phyloP scores from a whole-genome alignment of 257 asterid species.

The Scutellaria galericulata region DNA sequence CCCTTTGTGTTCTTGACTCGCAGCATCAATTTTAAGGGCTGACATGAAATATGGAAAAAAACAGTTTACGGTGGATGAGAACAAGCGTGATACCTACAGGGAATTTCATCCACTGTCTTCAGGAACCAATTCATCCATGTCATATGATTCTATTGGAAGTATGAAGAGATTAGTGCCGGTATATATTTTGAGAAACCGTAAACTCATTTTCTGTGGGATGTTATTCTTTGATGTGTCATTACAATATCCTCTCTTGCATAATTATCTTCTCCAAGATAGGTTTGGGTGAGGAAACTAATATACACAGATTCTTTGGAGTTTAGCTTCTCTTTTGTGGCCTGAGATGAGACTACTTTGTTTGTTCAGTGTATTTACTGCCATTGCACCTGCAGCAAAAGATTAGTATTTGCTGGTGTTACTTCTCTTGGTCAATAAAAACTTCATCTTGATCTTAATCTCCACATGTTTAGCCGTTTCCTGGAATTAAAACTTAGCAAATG shows the following conservation, averaged over 20 bases:
- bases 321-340: neutral
- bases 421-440: neutral
- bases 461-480: neutral
- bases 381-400: neutral
- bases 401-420: neutral
- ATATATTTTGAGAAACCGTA: constrained; percentile 38
- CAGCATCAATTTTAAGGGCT: constrained; percentile 88
- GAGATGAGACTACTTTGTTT: neutral
- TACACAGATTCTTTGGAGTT: neutral
- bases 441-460: constrained; percentile 8
- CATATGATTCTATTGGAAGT: constrained; percentile 51
- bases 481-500: neutral
- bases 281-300: constrained; percentile 7
- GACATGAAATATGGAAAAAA: constrained; percentile 94
- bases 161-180: constrained; percentile 78
- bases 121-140: constrained; percentile 47
- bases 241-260: neutral
- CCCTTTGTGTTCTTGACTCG: constrained; percentile 37
- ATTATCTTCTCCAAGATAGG: neutral
- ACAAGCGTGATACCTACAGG: constrained; percentile 78
- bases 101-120: constrained; percentile 51
- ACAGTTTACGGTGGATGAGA: constrained; percentile 73
- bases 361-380: constrained; percentile 1
- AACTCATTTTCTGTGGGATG: constrained; percentile 26
- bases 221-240: neutral